Evolutionary conservation across 805 yeast genomes (phyloP).

Genomic region (Torulaspora quercuum): DNA sequence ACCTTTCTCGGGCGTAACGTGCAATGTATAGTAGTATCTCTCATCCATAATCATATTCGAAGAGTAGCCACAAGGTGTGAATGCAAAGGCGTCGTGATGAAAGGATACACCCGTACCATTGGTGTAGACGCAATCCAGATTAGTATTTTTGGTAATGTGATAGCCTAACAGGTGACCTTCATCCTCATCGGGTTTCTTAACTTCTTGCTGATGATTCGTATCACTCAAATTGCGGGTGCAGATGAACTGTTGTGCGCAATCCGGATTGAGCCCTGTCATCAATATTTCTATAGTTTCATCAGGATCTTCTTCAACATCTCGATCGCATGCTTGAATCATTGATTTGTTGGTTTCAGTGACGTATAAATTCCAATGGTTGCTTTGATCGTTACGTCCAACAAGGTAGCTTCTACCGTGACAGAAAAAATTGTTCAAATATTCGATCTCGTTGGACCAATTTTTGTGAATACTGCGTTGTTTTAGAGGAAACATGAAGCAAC

Average conservation of each 20-base stretch:
- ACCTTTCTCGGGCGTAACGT: slow-evolving; percentile 89
- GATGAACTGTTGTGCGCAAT: slow-evolving; percentile 55
- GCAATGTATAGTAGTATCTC: slow-evolving; percentile 74
- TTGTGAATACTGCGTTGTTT: slow-evolving; percentile 77
- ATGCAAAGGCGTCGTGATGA: slow-evolving; percentile 81
- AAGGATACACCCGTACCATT: slow-evolving; percentile 33
- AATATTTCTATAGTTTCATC: slow-evolving; percentile 84
- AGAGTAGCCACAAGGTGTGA: slow-evolving; percentile 92
- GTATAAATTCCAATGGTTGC: slow-evolving; percentile 88
- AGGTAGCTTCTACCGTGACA: slow-evolving; percentile 60
- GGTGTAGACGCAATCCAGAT: slow-evolving; percentile 59
- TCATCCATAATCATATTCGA: slow-evolving; percentile 72
- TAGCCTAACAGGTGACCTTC: slow-evolving; percentile 78
- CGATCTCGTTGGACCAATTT: slow-evolving; percentile 80
- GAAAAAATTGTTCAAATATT: slow-evolving; percentile 63
- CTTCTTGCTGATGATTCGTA: slow-evolving; percentile 7
- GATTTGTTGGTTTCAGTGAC: slow-evolving; percentile 47
- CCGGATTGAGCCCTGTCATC: slow-evolving; percentile 77
- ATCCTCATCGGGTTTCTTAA: slow-evolving; percentile 24
- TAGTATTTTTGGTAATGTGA: slow-evolving; percentile 59
- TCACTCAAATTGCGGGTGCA: slow-evolving; percentile 41
- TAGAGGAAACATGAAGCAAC: slow-evolving; percentile 89
- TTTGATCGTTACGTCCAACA: slow-evolving; percentile 71
- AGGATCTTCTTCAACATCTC: slow-evolving; percentile 17
- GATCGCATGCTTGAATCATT: slow-evolving; percentile 3